Conservation (phyloP, 2,329 filamentous ascomycete genomes). For the Monilinia vaccinii-corymbosi region DNA sequence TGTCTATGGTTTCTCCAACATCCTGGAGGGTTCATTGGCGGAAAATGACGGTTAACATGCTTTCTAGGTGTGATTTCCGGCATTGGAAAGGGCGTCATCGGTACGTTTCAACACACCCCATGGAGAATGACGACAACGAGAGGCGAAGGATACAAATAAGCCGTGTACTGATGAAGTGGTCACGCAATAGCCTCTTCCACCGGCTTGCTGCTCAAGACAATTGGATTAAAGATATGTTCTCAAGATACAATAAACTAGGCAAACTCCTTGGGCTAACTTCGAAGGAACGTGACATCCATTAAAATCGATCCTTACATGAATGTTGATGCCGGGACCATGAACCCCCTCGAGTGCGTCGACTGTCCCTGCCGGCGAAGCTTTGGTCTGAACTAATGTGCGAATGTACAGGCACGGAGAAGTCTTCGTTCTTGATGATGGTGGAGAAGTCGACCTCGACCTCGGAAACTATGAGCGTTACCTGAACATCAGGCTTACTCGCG, state of each 20-base stretch:
- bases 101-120: constrained; percentile 33
- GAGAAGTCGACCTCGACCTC: constrained; percentile 66
- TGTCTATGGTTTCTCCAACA: neutral
- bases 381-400: constrained; percentile 26
- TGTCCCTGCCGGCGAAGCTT: constrained; percentile 3
- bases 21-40: neutral
- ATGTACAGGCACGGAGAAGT: constrained; percentile 67
- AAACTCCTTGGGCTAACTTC: constrained; percentile 26
- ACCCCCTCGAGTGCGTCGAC: constrained; percentile 47
- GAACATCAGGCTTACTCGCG: constrained; percentile 66
- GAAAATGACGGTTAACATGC: constrained; percentile 14
- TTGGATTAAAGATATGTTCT: constrained; percentile 63
- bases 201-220: constrained; percentile 69
- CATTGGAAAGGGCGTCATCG: constrained; percentile 58
- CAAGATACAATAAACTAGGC: constrained; percentile 3
- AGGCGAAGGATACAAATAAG: neutral
- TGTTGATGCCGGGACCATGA: constrained; percentile 59
- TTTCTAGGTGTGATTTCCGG: constrained; percentile 42
- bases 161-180: constrained; percentile 1
- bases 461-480: constrained; percentile 78
- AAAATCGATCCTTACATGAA: constrained; percentile 70
- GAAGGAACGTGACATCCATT: constrained; percentile 49
- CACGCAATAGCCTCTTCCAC: constrained; percentile 52
- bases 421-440: constrained; percentile 78
- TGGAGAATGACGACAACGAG: neutral